These are phyloP conservation scores for Phytophthora megakarya DNA, from an alignment of 352 stramenopile species.

Conservation along the genomic window DNA sequence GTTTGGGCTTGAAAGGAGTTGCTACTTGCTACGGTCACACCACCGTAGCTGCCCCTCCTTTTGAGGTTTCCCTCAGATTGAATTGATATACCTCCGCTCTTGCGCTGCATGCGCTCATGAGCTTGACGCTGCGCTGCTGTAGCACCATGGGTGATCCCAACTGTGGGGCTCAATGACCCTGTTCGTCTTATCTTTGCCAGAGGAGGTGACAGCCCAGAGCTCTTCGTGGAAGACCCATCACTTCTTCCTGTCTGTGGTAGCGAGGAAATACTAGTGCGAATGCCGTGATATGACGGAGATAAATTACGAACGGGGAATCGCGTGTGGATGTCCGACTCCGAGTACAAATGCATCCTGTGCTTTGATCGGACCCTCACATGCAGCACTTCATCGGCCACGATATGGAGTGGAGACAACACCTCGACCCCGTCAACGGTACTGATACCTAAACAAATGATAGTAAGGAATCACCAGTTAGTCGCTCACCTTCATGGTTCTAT, in stretches of 20 bases:
- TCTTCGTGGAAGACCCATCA: conserved; percentile 19
- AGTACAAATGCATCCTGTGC: conserved; percentile 36
- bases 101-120: conserved; percentile 33
- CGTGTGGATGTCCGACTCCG: conserved; percentile 30
- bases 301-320: conserved; percentile 33
- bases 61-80: conserved; percentile 20
- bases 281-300: conserved; percentile 30
- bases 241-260: conserved; percentile 6
- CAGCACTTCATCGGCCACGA: conserved; percentile 71
- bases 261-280: conserved; percentile 18
- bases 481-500: not conserved
- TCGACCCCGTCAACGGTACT: conserved; percentile 58
- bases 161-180: conserved; percentile 28
- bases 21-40: conserved; percentile 13
- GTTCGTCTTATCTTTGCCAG: conserved; percentile 28
- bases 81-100: conserved; percentile 16
- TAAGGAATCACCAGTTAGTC: conserved; percentile 15
- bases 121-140: conserved; percentile 38
- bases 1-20: conserved; percentile 1
- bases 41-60: conserved; percentile 34
- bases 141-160: conserved; percentile 27
- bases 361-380: conserved; percentile 73
- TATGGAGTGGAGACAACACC: conserved; percentile 75
- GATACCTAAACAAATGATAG: conserved; percentile 44
- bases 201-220: conserved; percentile 12